phyloP scores from a whole-genome alignment of 306 rosid genomes.

The Carpinus viminea region DNA sequence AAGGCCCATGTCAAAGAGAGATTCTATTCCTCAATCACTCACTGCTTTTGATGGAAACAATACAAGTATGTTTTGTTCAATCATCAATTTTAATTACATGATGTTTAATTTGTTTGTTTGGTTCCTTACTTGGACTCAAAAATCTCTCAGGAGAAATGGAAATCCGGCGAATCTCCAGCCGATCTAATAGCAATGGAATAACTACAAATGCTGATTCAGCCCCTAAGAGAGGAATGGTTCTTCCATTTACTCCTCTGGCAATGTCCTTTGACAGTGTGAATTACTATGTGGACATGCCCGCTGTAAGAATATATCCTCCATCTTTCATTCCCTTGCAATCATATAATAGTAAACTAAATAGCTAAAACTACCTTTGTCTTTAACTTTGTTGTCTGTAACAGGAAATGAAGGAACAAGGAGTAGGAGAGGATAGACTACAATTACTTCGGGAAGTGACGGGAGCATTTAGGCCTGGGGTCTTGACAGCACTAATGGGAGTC shows the following conservation, averaged over 20 bases:
- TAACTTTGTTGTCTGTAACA: constrained; percentile 24
- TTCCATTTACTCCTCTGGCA: constrained; percentile 92
- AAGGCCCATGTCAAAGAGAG: constrained; percentile 56
- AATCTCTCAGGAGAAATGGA: constrained; percentile 69
- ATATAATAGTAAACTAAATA: too few species aligned
- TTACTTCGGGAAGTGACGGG: constrained; percentile 77
- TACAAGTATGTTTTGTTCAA: constrained; percentile 43
- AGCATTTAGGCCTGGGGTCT: constrained; percentile 91
- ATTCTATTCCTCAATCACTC: constrained; percentile 46
- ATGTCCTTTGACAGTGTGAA: constrained; percentile 86
- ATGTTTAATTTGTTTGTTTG: neutral
- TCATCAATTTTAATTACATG: neutral
- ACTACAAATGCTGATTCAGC: constrained; percentile 50
- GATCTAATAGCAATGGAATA: constrained; percentile 45
- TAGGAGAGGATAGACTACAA: constrained; percentile 75
- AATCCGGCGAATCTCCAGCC: constrained; percentile 69
- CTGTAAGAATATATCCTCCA: constrained; percentile 48
- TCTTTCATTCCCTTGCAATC: neutral
- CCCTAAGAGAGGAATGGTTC: constrained; percentile 87
- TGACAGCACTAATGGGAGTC: constrained; percentile 97
- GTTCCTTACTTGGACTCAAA: constrained; percentile 22
- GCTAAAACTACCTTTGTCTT: neutral
- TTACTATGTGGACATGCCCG: constrained; percentile 95
- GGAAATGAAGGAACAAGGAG: constrained; percentile 97
- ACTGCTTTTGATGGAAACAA: constrained; percentile 72